Conservation (phyloP, 1,284 basidiomycete genomes). For the Cronartium quercuum region DNA sequence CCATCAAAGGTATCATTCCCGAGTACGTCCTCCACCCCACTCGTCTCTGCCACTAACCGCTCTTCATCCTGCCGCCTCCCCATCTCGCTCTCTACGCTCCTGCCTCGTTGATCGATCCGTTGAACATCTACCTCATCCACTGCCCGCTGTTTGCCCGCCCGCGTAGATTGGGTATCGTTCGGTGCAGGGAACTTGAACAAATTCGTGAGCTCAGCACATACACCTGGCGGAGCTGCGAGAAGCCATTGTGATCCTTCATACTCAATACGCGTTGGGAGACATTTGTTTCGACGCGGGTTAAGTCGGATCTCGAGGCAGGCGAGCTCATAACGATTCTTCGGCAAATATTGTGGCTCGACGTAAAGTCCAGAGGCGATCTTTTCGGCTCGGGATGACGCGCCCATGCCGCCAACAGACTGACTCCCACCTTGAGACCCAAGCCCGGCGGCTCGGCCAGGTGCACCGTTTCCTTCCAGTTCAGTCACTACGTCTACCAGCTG, state of each 20-base stretch:
- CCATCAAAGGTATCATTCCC: constrained; percentile 16
- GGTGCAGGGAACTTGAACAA: constrained; percentile 31
- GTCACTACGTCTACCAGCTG: constrained; percentile 25
- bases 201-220: constrained; percentile 15
- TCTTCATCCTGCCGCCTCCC: constrained; percentile 1
- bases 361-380: neutral
- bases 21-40: neutral
- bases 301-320: neutral
- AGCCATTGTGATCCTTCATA: constrained; percentile 16
- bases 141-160: neutral
- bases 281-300: constrained; percentile 6
- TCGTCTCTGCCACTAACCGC: neutral
- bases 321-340: constrained; percentile 24
- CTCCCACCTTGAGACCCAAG: neutral
- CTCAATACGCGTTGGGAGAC: constrained; percentile 9
- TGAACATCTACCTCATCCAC: constrained; percentile 4
- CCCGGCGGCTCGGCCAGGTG: neutral
- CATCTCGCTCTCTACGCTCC: neutral
- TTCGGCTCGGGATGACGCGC: neutral
- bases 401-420: neutral
- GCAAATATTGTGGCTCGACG: constrained; percentile 13
- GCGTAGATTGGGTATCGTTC: neutral
- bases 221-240: constrained; percentile 19
- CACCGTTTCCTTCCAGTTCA: constrained; percentile 14
- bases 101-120: neutral